Evolutionary conservation across 2,329 filamentous ascomycete genomes (phyloP), one percentile per base, ranked within the genome.

Genomic region (Lachnellula arida): DNA sequence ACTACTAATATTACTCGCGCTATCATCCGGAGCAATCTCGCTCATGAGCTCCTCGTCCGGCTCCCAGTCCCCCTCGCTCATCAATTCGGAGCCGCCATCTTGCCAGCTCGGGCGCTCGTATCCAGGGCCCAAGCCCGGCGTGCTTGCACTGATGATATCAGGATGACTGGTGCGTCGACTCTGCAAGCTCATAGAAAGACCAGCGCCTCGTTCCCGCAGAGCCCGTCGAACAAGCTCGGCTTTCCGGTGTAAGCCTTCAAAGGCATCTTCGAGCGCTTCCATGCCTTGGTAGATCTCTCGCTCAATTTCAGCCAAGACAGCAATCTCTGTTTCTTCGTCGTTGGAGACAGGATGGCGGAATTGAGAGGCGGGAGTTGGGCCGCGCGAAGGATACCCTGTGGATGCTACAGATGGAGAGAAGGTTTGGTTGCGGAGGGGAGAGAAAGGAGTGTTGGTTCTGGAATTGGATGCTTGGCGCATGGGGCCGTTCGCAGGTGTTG

Each of bases 261-360:
- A 97, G 0, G 92, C 91, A 68, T 97, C 91, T 72, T 97, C 93
- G 23, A 97, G 81, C 0, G 85, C 86, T 73, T 97, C 93, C 93
- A 97, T 97, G 59, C 92, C 90, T 35, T 85, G 81, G 73, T 93
- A 97, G 56, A 97, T 96, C 67, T 96, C 91, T 6, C 91, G 85
- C 73, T 97, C 93, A 40, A 97, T 86, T 73, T 97, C 93, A 7
- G 91, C 91, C 5, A 97, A 80, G 1, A 89, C 88, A 0, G 89
- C 89, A 66, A 97, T 92, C 71, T 97, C 93, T 53, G 89, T 90
- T 67, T 97, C 93, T 71, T 97, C 93, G 69, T 97, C 93, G 56
- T 96, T 83, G 3, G 91, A 92, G 4, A 97, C 92, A 2, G 84
- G 78, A 43, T 81, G 78, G 14, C 80, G 75, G 6, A 72, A 70